phyloP scores from a whole-genome alignment of 176 grass and related monocot species.

The Cenchrus americanus region DNA sequence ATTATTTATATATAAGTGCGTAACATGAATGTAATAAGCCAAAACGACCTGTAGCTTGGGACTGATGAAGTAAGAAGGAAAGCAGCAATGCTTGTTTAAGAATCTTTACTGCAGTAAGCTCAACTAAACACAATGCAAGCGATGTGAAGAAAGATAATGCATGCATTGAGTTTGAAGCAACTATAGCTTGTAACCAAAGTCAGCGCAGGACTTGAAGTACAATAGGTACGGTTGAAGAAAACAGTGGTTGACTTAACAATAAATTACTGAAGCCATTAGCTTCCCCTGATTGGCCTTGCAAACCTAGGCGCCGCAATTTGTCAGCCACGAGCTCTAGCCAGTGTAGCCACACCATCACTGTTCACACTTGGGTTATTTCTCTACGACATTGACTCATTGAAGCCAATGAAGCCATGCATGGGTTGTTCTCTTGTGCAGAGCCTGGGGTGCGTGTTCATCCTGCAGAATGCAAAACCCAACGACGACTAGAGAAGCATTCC shows the following conservation, averaged over 20 bases:
- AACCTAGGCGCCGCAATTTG: neutral
- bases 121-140: neutral
- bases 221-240: slow-evolving; percentile 2
- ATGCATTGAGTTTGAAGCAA: neutral
- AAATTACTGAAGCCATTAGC: neutral
- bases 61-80: no score
- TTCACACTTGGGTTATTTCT: neutral
- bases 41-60: no score
- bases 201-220: neutral
- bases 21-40: no score
- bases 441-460: neutral
- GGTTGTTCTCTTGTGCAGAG: neutral
- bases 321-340: neutral
- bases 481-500: neutral
- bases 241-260: neutral
- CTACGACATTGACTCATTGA: neutral
- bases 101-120: neutral
- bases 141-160: neutral
- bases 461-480: neutral
- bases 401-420: no score
- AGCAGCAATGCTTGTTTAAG: no score
- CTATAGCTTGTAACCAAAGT: neutral
- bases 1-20: no score
- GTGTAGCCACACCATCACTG: neutral
- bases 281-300: neutral